Evolutionary conservation across 768 basidiomycete genomes (phyloP), one percentile per base, ranked within the genome.

Genomic region (Flagelloscypha sp.): DNA sequence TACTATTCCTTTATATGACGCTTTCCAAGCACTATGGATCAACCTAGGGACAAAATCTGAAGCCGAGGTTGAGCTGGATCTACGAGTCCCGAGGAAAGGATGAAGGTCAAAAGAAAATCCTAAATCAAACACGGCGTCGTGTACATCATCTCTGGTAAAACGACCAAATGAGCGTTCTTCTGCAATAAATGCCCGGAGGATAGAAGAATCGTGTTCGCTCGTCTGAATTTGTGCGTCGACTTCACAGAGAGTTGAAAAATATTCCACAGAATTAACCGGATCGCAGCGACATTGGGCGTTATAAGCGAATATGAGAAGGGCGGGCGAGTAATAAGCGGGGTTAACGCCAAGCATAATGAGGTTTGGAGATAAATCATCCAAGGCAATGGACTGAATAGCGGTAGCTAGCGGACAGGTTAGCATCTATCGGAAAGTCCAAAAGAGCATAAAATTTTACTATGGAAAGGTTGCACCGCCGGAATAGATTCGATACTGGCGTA

Each of bases 261-360:
- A 82, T 11, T 58, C 51, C 4, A 74, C 44, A 0, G 84, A 86
- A 24, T 65, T 58, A 3, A 55, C 60, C 19, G 84, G 84, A 48
- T 88, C 77, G 54, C 87, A 90, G 40, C 84, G 80, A 49, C 76
- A 82, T 55, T 89, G 84, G 0, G 84, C 79, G 37, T 78, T 56
- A 48, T 89, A 90, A 1, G 78, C 84, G 51, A 85, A 88, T n/a
- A 63, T 62, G 35, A 90, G 66, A 9, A 85, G 61, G 16, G 81
- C 87, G 88, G 45, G 17, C n/a, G n/a, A n/a, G 30, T 27, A 17
- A 11, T 21, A 10, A 15, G 23, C 8, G 20, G 40, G 12, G 24
- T 30, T 8, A 15, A 20, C 17, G n/a, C 12, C 15, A 11, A 18
- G 33, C 32, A 16, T 23, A 13, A 28, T 38, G 20, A 13, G 13